Evolutionary conservation across 2,329 filamentous ascomycete genomes (phyloP).

Genomic region (Trichoderma sp.): DNA sequence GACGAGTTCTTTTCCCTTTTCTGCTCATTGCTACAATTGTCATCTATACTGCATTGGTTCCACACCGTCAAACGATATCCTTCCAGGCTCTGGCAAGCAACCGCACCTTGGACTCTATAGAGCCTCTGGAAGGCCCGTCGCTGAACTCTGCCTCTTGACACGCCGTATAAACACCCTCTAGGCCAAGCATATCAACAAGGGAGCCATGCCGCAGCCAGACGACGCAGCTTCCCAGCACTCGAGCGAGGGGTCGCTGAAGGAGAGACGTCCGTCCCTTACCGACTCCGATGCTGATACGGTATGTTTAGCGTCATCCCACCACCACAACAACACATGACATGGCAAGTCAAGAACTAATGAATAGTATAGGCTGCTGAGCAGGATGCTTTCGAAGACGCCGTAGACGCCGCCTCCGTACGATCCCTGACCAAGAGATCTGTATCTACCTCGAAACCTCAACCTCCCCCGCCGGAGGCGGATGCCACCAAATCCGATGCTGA

Average conservation of each 20-base stretch:
- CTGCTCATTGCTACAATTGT: slow-evolving; percentile 13
- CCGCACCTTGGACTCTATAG: not conserved
- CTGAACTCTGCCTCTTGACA: slow-evolving; percentile 9
- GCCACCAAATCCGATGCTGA: slow-evolving; percentile 23
- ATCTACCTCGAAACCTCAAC: slow-evolving; percentile 35
- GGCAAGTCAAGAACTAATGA: slow-evolving; percentile 22
- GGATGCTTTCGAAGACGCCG: slow-evolving; percentile 74
- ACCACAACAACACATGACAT: slow-evolving; percentile 8
- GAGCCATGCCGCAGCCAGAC: slow-evolving; percentile 37
- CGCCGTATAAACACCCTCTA: not conserved
- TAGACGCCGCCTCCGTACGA: slow-evolving; percentile 62
- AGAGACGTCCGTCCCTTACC: slow-evolving; percentile 32
- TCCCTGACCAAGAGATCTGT: slow-evolving; percentile 57
- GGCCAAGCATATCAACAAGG: slow-evolving; percentile 18
- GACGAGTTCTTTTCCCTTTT: not conserved
- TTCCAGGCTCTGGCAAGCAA: not conserved
- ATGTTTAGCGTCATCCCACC: slow-evolving; percentile 25
- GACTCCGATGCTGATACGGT: slow-evolving; percentile 32
- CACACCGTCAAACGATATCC: slow-evolving; percentile 4
- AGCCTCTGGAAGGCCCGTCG: slow-evolving; percentile 17
- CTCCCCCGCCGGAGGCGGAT: slow-evolving; percentile 18
- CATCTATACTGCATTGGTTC: slow-evolving; percentile 17
- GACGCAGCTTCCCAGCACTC: slow-evolving; percentile 27
- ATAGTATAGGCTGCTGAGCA: slow-evolving; percentile 32
- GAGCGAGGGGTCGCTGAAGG: slow-evolving; percentile 25